Base-by-base conservation (phyloP, 2,329 filamentous ascomycete species). In the Aspergillus sp. region DNA sequence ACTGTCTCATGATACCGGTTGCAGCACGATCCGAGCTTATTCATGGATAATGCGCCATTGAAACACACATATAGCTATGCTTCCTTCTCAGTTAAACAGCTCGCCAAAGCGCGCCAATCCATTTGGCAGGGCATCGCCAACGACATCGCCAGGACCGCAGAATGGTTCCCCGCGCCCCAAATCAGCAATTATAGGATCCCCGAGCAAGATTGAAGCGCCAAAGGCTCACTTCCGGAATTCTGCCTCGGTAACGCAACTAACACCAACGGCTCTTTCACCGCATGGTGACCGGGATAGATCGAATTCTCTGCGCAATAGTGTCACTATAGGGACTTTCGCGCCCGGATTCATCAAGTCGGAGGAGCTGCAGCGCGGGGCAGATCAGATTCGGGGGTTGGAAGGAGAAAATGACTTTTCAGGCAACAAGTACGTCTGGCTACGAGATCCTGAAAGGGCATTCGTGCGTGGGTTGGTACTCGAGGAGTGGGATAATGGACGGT, bases 341-440 rank as follows among this genome's bases (percentile, higher is more conserved):
- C 93, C 91, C 2, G 87, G 88, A 7, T 98, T 98, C 68, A 97
- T 98, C 70, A 93, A 91, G 66, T 81, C 83, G 0, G 89, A 94
- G 54, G 87, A 90, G 54, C 73, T 86, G 67, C 77, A 81, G 55
- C 74, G 74, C 44, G 72, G 71, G 2, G 72, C 73, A 29, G 77
- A 80, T 50, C 67, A 71, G 50, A 74, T 82, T 29, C 73, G 76
- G 19, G 86, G 88, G 12, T 89, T 96, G 49, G 94, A 98, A 69
- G 93, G 93, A 52, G 91, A 96, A 63, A 97, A 96, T 66, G 93
- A 98, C 75, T 97, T 98, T 67, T 98, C 93, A 0, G 94, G 93
- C 48, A 97, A 94, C 73, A 82, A 93, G 73, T 98, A 97, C 74
- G 90, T 98, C 54, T 98, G 93, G 94, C 75, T 98, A 63, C 87